These are phyloP conservation scores for Vaccinium macrocarpon DNA, from an alignment of 148 eudicot species.

Conservation along the genomic window DNA sequence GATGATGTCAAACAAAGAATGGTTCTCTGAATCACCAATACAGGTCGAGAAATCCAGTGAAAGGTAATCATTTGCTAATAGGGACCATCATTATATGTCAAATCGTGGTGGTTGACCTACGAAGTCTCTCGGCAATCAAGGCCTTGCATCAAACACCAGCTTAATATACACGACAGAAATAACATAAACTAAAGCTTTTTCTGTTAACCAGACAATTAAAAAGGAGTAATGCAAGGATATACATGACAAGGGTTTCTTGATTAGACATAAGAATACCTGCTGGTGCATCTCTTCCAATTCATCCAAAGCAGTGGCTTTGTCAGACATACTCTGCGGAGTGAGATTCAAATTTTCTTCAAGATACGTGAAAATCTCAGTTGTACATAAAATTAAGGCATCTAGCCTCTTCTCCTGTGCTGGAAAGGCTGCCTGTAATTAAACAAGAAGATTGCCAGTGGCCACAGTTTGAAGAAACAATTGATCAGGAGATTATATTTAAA, in stretches of 20 bases:
- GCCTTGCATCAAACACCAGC: neutral
- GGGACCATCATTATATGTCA: neutral
- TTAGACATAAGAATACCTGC: constrained; percentile 45
- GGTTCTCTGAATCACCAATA: neutral
- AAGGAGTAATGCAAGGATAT: neutral
- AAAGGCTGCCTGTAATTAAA: constrained; percentile 69
- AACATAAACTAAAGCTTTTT: neutral
- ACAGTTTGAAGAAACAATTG: neutral
- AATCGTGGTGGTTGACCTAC: neutral
- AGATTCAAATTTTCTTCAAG: constrained; percentile 87
- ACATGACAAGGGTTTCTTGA: neutral
- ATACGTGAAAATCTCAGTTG: constrained; percentile 65
- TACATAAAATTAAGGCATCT: constrained; percentile 78
- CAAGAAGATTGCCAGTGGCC: constrained; percentile 5
- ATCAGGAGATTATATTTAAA: neutral
- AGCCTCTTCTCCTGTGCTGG: constrained; percentile 84
- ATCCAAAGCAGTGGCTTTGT: constrained; percentile 79
- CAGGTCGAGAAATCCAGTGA: neutral
- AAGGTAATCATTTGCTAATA: neutral
- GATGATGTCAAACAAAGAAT: neutral
- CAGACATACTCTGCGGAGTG: constrained; percentile 76
- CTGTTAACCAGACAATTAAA: neutral
- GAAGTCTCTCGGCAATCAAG: neutral
- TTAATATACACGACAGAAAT: neutral
- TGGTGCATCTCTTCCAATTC: constrained; percentile 87